Percentiles rank a stretch among this genome's conserved stretches.
Conservation (phyloP, 371 early-diverging fungal genomes). For the Haplosporangium sp. region DNA sequence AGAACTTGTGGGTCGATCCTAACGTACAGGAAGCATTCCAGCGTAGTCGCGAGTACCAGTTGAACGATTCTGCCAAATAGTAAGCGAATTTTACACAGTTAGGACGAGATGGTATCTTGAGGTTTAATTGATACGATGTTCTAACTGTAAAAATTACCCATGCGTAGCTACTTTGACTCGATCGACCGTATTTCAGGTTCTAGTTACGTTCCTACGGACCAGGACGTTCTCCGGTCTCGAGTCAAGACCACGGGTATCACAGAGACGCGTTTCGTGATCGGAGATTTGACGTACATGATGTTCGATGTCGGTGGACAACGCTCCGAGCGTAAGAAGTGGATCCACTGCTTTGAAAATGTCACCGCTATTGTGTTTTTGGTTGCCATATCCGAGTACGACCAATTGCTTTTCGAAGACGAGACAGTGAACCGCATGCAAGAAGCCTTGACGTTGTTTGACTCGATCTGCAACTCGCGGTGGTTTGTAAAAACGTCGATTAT, state of each 20-base stretch:
- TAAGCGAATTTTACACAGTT: constrained; percentile 56
- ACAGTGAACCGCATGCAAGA: constrained; percentile 96
- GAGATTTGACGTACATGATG: constrained; percentile 90
- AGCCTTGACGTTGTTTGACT: constrained; percentile 93
- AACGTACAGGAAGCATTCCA: constrained; percentile 85
- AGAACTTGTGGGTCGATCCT: constrained; percentile 83
- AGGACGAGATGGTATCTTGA: constrained; percentile 35
- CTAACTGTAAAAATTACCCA: neutral
- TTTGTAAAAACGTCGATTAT: constrained; percentile 93
- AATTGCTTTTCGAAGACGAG: constrained; percentile 95
- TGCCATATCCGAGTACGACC: constrained; percentile 95
- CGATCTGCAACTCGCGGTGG: constrained; percentile 96
- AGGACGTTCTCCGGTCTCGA: constrained; percentile 87
- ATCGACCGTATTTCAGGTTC: constrained; percentile 86
- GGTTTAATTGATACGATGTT: neutral
- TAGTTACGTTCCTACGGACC: constrained; percentile 90
- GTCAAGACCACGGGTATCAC: constrained; percentile 92
- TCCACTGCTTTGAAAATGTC: constrained; percentile 95
- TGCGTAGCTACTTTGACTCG: constrained; percentile 86
- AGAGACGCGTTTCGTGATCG: constrained; percentile 89
- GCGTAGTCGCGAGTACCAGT: constrained; percentile 92
- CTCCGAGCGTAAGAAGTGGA: constrained; percentile 94
- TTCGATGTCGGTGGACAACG: constrained; percentile 97
- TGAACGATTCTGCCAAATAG: constrained; percentile 92
- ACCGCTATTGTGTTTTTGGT: constrained; percentile 96